phyloP scores from a whole-genome alignment of 495 filamentous ascomycete genomes.

The Penicillium ucsense region DNA sequence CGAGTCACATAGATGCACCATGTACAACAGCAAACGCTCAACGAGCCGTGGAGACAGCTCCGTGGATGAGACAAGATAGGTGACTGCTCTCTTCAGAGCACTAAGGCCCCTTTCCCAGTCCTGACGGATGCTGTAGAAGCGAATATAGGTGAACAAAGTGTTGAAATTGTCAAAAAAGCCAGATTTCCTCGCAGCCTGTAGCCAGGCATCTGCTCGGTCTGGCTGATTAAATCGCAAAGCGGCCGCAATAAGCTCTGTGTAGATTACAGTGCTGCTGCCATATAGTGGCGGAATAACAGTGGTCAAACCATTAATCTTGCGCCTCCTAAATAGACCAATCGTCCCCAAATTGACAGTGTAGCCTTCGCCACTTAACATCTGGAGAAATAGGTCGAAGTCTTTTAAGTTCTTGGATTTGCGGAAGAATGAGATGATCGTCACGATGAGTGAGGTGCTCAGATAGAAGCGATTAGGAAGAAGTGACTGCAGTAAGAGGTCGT shows the following conservation, averaged over 20 bases:
- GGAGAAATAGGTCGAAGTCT: slow-evolving; percentile 32
- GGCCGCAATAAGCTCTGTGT: slow-evolving; percentile 24
- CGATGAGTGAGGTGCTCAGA: slow-evolving; percentile 26
- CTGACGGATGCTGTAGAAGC: slow-evolving; percentile 29
- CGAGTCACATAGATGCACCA: slow-evolving; percentile 32
- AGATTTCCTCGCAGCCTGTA: slow-evolving; percentile 23
- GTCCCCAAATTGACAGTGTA: slow-evolving; percentile 27
- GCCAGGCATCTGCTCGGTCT: slow-evolving; percentile 35
- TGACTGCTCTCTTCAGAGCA: slow-evolving; percentile 25
- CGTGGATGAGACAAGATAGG: slow-evolving; percentile 28
- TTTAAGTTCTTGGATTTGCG: slow-evolving; percentile 37
- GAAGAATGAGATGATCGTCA: slow-evolving; percentile 27
- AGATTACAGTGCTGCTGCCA: slow-evolving; percentile 27
- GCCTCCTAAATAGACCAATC: slow-evolving; percentile 11
- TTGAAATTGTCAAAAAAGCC: slow-evolving; percentile 34
- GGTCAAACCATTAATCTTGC: slow-evolving; percentile 27
- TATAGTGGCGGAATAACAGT: slow-evolving; percentile 28
- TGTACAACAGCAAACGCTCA: slow-evolving; percentile 27
- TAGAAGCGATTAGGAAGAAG: slow-evolving; percentile 31
- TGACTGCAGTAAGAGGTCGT: slow-evolving; percentile 28
- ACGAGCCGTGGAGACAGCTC: slow-evolving; percentile 14
- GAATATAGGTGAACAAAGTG: slow-evolving; percentile 29
- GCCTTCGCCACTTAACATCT: slow-evolving; percentile 29
- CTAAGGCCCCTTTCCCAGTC: slow-evolving; percentile 30
- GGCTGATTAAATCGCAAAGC: slow-evolving; percentile 36